Conservation (phyloP, 257 asterid species). For the Fraxinus cuspidata region DNA sequence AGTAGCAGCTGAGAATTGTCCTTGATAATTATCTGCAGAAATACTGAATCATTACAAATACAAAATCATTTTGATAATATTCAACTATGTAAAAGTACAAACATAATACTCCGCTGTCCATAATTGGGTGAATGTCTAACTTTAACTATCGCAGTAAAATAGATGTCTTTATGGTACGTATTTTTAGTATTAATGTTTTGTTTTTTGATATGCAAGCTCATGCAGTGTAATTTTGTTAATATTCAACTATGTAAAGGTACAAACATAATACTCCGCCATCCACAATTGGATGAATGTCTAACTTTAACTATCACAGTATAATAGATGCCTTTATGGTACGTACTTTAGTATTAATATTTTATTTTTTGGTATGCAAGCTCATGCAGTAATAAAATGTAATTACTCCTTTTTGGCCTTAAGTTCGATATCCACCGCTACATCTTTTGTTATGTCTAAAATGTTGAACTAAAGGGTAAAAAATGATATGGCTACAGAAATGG, state of each 20-base stretch:
- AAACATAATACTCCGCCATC: constrained; percentile 3
- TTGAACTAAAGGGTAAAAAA: background rate
- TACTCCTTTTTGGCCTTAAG: background rate
- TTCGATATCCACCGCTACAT: background rate
- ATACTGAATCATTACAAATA: constrained; percentile 23
- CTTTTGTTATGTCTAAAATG: background rate
- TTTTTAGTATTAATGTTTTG: background rate
- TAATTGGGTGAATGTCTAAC: background rate
- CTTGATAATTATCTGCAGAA: constrained; percentile 61
- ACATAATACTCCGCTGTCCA: constrained; percentile 3
- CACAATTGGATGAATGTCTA: constrained; percentile 1
- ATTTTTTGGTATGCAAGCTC: constrained; percentile 10
- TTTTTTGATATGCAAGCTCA: constrained; percentile 2
- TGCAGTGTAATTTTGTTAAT: background rate
- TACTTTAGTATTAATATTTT: background rate
- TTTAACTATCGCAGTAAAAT: constrained; percentile 14
- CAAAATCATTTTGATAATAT: constrained; percentile 5
- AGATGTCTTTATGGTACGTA: constrained; percentile 1
- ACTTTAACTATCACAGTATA: constrained; percentile 15
- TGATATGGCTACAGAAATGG: constrained; percentile 2
- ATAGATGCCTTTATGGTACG: background rate
- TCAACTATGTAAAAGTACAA: background rate
- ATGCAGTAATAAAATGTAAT: constrained; percentile 12
- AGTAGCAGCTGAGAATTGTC: constrained; percentile 49
- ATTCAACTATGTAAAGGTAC: background rate